Evolutionary conservation across 441 rosid species (phyloP).

Genomic region (Syzygium syzygioides): DNA sequence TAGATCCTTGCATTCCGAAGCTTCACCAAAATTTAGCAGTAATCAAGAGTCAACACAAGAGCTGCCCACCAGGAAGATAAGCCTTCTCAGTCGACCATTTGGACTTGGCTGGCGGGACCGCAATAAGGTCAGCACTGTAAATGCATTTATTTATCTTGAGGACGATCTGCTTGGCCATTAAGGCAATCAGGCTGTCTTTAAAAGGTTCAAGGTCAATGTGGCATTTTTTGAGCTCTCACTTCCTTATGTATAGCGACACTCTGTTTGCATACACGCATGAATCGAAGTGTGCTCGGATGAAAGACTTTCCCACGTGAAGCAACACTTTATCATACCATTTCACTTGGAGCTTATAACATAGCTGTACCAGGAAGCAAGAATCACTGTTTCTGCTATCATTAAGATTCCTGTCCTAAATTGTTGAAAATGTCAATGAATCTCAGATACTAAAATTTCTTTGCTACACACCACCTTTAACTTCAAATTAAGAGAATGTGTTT

Average conservation of each 20-base stretch:
- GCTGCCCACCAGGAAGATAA: slow-evolving; percentile 61
- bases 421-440: neutral
- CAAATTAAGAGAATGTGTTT: neutral
- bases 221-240: neutral
- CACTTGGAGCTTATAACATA: neutral
- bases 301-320: neutral
- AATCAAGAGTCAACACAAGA: slow-evolving; percentile 65
- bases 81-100: slow-evolving; percentile 83
- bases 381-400: neutral
- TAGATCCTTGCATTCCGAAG: slow-evolving; percentile 54
- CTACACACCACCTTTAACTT: neutral
- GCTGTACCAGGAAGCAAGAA: neutral
- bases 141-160: neutral
- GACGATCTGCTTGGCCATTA: neutral
- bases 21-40: slow-evolving; percentile 22
- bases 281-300: neutral
- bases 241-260: neutral
- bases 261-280: neutral
- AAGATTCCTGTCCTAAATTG: neutral
- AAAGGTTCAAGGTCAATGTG: neutral
- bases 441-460: neutral
- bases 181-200: neutral
- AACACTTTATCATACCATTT: neutral
- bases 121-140: slow-evolving; percentile 59
- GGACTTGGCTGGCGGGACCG: slow-evolving; percentile 97